A percentile compares a stretch with the other conserved stretches of the same genome.
Evolutionary conservation across 2,329 filamentous ascomycete species (phyloP).

Genomic region (Exophiala spinifera): DNA sequence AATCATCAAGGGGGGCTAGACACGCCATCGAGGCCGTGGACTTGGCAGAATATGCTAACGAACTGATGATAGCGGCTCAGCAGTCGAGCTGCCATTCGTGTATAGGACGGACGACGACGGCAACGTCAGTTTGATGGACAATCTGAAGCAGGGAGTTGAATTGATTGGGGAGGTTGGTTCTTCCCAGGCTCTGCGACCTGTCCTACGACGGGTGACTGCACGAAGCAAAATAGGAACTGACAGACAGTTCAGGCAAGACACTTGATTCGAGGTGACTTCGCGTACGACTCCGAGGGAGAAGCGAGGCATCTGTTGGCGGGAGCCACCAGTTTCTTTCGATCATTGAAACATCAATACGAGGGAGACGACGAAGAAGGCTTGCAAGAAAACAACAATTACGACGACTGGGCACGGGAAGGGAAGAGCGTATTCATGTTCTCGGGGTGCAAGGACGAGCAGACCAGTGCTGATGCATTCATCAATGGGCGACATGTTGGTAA

Average conservation of each 20-base stretch:
- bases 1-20: neutral
- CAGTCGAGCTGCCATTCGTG: conserved; percentile 57
- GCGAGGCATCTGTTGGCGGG: conserved; percentile 53
- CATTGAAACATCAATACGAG: conserved; percentile 40
- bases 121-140: conserved; percentile 55
- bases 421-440: conserved; percentile 52
- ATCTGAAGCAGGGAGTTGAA: conserved; percentile 50
- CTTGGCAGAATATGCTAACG: neutral
- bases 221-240: neutral
- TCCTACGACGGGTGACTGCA: neutral
- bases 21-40: neutral
- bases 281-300: conserved; percentile 41
- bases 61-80: conserved; percentile 47
- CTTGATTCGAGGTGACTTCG: conserved; percentile 51
- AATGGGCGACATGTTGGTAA: conserved; percentile 36
- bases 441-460: conserved; percentile 52
- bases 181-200: no score
- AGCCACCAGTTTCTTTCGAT: conserved; percentile 52
- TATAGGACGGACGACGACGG: conserved; percentile 57
- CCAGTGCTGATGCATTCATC: conserved; percentile 49
- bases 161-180: conserved; percentile 50
- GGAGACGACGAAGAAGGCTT: conserved; percentile 45
- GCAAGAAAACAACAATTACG: conserved; percentile 40
- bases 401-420: conserved; percentile 45
- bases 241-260: conserved; percentile 10